Evolutionary conservation across 441 rosid species (phyloP).

Genomic region (Pelargonium myrrhifolium): DNA sequence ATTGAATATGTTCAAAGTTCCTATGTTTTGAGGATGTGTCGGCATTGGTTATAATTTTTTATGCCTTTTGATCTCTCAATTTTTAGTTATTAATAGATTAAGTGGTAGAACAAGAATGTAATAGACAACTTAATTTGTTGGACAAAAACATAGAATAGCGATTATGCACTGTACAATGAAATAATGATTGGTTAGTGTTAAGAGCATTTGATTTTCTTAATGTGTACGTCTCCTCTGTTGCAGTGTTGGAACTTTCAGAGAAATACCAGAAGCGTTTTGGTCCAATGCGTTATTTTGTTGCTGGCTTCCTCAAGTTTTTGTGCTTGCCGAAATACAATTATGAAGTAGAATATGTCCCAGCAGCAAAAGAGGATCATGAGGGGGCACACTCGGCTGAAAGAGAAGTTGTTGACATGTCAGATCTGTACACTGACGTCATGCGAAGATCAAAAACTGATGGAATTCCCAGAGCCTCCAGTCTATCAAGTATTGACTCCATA

Average conservation of each 20-base stretch:
- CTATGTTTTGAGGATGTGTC: not conserved
- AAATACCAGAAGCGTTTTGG: constrained; percentile 90
- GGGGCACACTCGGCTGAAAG: constrained; percentile 32
- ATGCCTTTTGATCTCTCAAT: not conserved
- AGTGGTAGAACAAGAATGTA: not conserved
- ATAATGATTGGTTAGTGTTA: not conserved
- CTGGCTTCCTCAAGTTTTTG: constrained; percentile 89
- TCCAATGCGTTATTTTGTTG: constrained; percentile 92
- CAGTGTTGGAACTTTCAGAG: constrained; percentile 94
- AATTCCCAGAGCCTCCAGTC: constrained; percentile 89
- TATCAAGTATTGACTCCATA: constrained; percentile 93
- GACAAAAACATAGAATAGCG: not conserved
- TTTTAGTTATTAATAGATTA: not conserved
- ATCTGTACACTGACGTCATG: constrained; percentile 71
- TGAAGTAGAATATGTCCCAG: constrained; percentile 93
- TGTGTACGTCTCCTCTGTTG: constrained; percentile 22
- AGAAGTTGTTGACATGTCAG: constrained; percentile 61
- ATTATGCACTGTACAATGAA: not conserved
- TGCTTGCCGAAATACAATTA: constrained; percentile 92
- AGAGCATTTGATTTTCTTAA: constrained; percentile 3
- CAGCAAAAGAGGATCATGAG: constrained; percentile 56
- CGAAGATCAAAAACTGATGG: constrained; percentile 70
- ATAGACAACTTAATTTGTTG: not conserved
- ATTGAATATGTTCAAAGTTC: not conserved
- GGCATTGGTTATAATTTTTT: not conserved